Evolutionary conservation across 805 yeast genomes (phyloP).

Genomic region (Cyberlindnera japonica): DNA sequence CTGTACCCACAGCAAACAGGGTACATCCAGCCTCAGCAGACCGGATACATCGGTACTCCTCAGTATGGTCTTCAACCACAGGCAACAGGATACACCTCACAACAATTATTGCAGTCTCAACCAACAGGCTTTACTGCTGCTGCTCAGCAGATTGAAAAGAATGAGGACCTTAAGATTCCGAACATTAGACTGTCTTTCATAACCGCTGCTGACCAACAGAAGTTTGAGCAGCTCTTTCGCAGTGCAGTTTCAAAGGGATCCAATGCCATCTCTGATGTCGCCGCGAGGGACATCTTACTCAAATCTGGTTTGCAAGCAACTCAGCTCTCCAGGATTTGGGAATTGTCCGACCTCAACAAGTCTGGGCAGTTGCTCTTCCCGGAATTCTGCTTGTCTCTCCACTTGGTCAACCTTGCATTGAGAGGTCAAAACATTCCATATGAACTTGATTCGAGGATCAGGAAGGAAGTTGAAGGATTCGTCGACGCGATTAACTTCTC

Average conservation of each 20-base stretch:
- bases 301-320: constrained; percentile 75
- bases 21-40: constrained; percentile 27
- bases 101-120: constrained; percentile 34
- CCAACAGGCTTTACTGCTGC: constrained; percentile 38
- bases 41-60: constrained; percentile 22
- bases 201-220: constrained; percentile 78
- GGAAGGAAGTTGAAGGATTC: constrained; percentile 82
- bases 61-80: constrained; percentile 23
- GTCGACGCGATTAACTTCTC: constrained; percentile 84
- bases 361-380: constrained; percentile 87
- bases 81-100: constrained; percentile 30
- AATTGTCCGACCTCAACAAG: constrained; percentile 80
- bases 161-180: constrained; percentile 63
- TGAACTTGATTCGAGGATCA: constrained; percentile 64
- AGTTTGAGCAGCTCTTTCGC: constrained; percentile 81
- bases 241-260: constrained; percentile 61
- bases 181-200: constrained; percentile 78
- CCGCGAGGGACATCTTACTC: constrained; percentile 75
- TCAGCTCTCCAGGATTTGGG: constrained; percentile 84
- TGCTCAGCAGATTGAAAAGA: constrained; percentile 36
- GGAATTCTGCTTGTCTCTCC: constrained; percentile 89
- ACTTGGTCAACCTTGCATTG: constrained; percentile 73
- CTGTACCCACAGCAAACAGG: constrained; percentile 27
- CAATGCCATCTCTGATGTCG: constrained; percentile 55
- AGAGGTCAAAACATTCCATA: constrained; percentile 78